Conservation (phyloP, 208 protist species). For the Trypanosoma scelopori region DNA sequence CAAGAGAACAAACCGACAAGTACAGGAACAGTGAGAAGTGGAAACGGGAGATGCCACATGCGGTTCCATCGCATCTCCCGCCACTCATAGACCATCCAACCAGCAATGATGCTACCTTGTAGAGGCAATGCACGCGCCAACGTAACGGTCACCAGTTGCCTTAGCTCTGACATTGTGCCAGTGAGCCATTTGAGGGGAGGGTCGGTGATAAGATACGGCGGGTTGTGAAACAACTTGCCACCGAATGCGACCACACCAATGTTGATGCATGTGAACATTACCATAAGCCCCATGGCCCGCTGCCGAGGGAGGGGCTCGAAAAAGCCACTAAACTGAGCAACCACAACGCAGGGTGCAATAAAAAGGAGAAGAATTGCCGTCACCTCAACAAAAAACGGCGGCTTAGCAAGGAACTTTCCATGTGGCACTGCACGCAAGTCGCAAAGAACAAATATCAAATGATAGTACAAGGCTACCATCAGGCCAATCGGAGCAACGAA, state of each 20-base stretch:
- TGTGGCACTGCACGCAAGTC: conserved; percentile 10
- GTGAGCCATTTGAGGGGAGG: conserved; percentile 43
- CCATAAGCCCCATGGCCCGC: conserved; percentile 30
- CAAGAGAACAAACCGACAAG: conserved; percentile 45
- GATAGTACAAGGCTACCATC: conserved; percentile 55
- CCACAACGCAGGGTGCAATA: conserved; percentile 53
- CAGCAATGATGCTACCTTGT: conserved; percentile 59
- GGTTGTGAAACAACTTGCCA: conserved; percentile 43
- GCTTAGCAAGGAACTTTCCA: neutral
- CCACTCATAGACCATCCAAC: conserved; percentile 52
- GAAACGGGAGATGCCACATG: conserved; percentile 65
- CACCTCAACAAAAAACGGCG: conserved; percentile 19
- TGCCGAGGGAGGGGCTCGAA: conserved; percentile 43
- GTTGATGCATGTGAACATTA: conserved; percentile 50
- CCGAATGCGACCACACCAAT: conserved; percentile 48
- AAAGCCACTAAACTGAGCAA: conserved; percentile 66
- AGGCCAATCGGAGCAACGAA: conserved; percentile 62
- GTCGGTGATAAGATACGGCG: conserved; percentile 56
- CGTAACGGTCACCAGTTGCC: neutral
- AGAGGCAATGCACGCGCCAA: conserved; percentile 38
- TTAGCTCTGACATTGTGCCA: conserved; percentile 16
- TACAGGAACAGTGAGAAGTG: conserved; percentile 62
- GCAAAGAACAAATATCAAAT: conserved; percentile 40
- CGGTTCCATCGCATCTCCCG: conserved; percentile 45
- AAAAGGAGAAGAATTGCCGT: conserved; percentile 49